Base-by-base conservation (phyloP, 2,329 filamentous ascomycete species). In the Calonectria pseudoturangicola region DNA sequence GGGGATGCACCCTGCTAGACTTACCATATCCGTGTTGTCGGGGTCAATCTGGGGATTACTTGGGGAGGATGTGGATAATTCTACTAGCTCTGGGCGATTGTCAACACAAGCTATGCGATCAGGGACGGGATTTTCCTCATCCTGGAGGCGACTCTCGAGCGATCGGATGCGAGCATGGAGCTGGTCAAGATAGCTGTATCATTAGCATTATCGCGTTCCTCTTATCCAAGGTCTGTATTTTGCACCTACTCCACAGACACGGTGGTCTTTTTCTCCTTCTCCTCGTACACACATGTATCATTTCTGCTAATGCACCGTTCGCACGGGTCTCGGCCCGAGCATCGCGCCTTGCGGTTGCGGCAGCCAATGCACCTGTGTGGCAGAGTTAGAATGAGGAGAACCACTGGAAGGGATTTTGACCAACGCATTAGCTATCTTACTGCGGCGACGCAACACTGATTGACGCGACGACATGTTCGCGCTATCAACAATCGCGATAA, bases 321-420 rank as follows among this genome's bases (percentile, higher is more conserved):
- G 43, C 75, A 77, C 2, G 75, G 72, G 45, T 72, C 48, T 12
- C 64, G 73, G 2, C 75, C 75, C 3, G 75, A 77, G 45, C 75
- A 77, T 15, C 75, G 69, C 50, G 68, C 66, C 63, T 77, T 77
- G 51, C 75, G 73, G 28, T 68, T 77, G 12, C 75, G 76, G n/a
- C 75, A 77, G 27, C 68, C 63, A 18, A 75, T 70, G 10, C 76
- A 77, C 9, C 76, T 77, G 12, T 21, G 16, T 25, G 13, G 62
- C 2, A 12, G 28, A 13, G 54, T 68, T 28, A 68, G 66, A 18
- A 3, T 21, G 5, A 8, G n/a, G 2, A 8, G 8, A n/a, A 41
- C 16, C 9, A 4, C 9, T 4, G n/a, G n/a, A 15, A 9, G 1
- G 27, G 9, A 6, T 30, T 15, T 45, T 16, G 10, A 63, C 58